Conservation (phyloP, 202 grass and related monocot species). For the Schoenoplectus triqueter region DNA sequence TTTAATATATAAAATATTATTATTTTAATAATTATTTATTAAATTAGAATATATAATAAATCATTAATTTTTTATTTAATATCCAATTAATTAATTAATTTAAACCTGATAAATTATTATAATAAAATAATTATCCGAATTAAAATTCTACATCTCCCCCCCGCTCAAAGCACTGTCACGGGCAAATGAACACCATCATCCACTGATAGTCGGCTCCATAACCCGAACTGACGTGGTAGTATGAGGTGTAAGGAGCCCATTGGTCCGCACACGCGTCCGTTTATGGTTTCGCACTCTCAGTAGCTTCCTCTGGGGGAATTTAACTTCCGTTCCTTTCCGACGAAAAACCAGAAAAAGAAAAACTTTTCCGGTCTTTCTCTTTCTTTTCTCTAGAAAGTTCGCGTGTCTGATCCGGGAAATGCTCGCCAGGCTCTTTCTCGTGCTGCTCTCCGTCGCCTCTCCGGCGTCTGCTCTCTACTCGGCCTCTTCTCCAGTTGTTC, state of each 20-base stretch:
- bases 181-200: not conserved
- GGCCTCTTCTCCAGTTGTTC: slow-evolving; percentile 80
- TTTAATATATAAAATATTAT: no score
- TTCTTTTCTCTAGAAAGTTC: slow-evolving; percentile 47
- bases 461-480: slow-evolving; percentile 78
- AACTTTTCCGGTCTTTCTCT: not conserved
- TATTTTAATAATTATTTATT: no score
- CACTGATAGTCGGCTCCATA: not conserved
- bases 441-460: slow-evolving; percentile 46
- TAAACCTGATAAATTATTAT: no score
- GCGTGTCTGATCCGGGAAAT: slow-evolving; percentile 43
- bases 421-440: slow-evolving; percentile 46
- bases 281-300: slow-evolving; percentile 9
- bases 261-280: slow-evolving; percentile 67
- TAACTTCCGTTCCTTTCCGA: slow-evolving; percentile 23
- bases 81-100: no score
- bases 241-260: slow-evolving; percentile 50
- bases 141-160: no score
- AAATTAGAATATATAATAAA: no score
- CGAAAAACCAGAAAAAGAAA: not conserved
- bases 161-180: no score
- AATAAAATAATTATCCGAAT: no score
- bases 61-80: no score
- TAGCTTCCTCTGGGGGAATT: slow-evolving; percentile 45
- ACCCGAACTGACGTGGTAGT: slow-evolving; percentile 25